Evolutionary conservation across 176 grass and related monocot species (phyloP).

Genomic region (Rhynchospora pubera): DNA sequence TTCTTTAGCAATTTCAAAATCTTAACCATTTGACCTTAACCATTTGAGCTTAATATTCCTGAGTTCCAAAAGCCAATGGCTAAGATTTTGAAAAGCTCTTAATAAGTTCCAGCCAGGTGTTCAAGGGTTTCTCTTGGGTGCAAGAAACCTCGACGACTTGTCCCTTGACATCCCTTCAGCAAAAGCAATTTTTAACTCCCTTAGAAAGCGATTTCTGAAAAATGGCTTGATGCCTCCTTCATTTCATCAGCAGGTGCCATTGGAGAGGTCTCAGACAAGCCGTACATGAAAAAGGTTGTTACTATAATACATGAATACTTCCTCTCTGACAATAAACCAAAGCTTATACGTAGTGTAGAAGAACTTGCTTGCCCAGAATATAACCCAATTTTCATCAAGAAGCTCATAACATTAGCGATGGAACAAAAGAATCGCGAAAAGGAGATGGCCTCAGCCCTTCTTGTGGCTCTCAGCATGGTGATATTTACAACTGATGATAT

Average conservation of each 20-base stretch:
- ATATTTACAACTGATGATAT: constrained; percentile 79
- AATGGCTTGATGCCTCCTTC: constrained; percentile 71
- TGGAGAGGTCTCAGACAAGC: constrained; percentile 33
- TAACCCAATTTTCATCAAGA: constrained; percentile 85
- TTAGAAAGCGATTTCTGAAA: constrained; percentile 65
- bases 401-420: constrained; percentile 84
- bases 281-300: constrained; percentile 69
- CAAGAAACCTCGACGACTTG: constrained; percentile 78
- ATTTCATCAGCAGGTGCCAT: constrained; percentile 29
- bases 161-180: constrained; percentile 86
- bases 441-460: constrained; percentile 88
- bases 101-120: constrained; percentile 93
- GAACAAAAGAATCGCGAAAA: constrained; percentile 93
- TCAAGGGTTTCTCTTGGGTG: constrained; percentile 68
- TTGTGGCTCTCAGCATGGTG: constrained; percentile 74
- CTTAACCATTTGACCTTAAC: too few relatives aligned
- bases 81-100: constrained; percentile 70
- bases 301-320: constrained; percentile 97
- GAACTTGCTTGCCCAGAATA: constrained; percentile 65
- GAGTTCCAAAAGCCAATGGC: constrained; percentile 45
- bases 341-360: constrained; percentile 64
- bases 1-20: too few relatives aligned
- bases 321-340: constrained; percentile 72
- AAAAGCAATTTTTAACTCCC: constrained; percentile 51
- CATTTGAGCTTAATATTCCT: too few relatives aligned